Conservation (phyloP, 345 rosid genomes). For the Geranium rotundifolium region DNA sequence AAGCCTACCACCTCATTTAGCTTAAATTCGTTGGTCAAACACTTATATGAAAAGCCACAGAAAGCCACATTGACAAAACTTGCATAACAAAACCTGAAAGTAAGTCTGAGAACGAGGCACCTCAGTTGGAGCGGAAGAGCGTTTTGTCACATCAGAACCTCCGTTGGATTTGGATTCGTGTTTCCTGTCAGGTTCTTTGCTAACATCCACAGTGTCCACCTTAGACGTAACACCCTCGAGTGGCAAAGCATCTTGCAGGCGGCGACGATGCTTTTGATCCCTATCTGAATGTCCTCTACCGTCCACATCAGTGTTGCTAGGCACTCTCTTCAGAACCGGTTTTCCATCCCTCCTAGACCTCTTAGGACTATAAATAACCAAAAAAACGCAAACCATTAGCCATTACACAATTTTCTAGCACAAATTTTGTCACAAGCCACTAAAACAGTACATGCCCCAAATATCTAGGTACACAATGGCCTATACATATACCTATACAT, state of each 20-base stretch:
- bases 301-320: slow-evolving; percentile 23
- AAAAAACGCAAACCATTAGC: slow-evolving; percentile 5
- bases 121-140: slow-evolving; percentile 29
- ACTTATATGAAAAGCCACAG: neutral
- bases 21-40: neutral
- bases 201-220: slow-evolving; percentile 19
- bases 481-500: no score
- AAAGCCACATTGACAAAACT: slow-evolving; percentile 1
- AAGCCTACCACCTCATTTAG: no score
- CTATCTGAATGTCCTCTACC: slow-evolving; percentile 22
- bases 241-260: slow-evolving; percentile 47
- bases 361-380: slow-evolving; percentile 43
- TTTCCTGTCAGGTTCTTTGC: slow-evolving; percentile 42
- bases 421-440: no score
- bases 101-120: slow-evolving; percentile 43
- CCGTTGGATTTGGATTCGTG: slow-evolving; percentile 9
- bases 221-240: slow-evolving; percentile 26
- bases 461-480: no score
- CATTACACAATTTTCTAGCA: neutral
- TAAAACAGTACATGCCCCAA: no score
- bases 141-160: slow-evolving; percentile 24
- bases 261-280: slow-evolving; percentile 31
- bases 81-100: slow-evolving; percentile 43
- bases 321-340: slow-evolving; percentile 36
- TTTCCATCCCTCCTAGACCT: slow-evolving; percentile 69